phyloP scores from a whole-genome alignment of 805 yeast genomes.

The Wickerhamiella hasegawae region DNA sequence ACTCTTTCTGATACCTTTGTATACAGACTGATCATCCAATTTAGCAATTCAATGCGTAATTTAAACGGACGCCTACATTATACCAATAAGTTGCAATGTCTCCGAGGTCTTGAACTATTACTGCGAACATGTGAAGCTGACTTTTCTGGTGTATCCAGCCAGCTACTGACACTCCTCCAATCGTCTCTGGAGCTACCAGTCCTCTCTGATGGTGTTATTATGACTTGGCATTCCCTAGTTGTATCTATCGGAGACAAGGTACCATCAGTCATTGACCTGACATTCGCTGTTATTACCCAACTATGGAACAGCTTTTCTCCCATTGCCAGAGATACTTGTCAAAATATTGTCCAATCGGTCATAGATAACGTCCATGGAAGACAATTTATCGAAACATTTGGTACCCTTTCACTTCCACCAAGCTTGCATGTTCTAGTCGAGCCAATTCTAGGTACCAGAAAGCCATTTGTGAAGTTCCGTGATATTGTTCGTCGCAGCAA shows the following conservation, averaged over 20 bases:
- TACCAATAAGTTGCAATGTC: constrained; percentile 51
- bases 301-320: constrained; percentile 35
- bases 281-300: constrained; percentile 59
- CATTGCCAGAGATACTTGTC: neutral
- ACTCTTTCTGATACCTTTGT: constrained; percentile 3
- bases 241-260: constrained; percentile 39
- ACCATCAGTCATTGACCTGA: constrained; percentile 52
- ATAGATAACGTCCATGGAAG: neutral
- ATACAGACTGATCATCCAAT: constrained; percentile 33
- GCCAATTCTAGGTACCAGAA: neutral
- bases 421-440: neutral
- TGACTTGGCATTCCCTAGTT: constrained; percentile 53
- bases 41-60: constrained; percentile 67
- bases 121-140: constrained; percentile 37
- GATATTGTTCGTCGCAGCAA: constrained; percentile 37
- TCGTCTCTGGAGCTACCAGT: constrained; percentile 51
- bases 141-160: constrained; percentile 60
- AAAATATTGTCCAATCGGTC: neutral
- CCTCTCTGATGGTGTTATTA: constrained; percentile 43
- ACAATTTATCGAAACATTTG: neutral
- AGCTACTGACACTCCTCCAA: constrained; percentile 72
- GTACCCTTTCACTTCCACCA: neutral
- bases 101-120: constrained; percentile 58
- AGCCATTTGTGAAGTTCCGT: constrained; percentile 3
- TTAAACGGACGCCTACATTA: constrained; percentile 55